Percentiles rank a stretch among this genome's conserved stretches.
These are phyloP conservation scores for Myxozyma udenii DNA, from an alignment of 805 yeast genomes.

Conservation along the genomic window DNA sequence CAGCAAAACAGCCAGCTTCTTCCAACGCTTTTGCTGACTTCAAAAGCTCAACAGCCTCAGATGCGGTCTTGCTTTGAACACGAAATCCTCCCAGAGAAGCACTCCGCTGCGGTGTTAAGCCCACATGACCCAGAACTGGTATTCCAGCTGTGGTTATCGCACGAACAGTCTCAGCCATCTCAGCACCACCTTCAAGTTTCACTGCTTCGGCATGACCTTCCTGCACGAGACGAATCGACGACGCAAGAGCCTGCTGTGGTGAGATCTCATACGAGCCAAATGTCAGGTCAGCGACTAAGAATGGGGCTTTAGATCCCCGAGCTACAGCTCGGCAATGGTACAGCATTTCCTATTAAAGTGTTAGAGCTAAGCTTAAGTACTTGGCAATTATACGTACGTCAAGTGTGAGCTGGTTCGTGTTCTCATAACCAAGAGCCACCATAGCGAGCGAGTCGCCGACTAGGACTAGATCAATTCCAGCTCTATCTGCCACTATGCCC, in stretches of 20 bases:
- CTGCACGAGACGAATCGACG: slow-evolving; percentile 55
- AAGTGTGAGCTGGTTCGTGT: slow-evolving; percentile 65
- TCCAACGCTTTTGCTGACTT: slow-evolving; percentile 69
- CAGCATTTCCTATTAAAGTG: slow-evolving; percentile 57
- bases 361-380: neutral
- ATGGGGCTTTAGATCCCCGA: slow-evolving; percentile 63
- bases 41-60: slow-evolving; percentile 54
- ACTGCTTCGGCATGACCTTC: slow-evolving; percentile 64
- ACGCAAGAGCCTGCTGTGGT: slow-evolving; percentile 57
- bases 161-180: slow-evolving; percentile 52
- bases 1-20: slow-evolving; percentile 68
- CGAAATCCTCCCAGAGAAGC: slow-evolving; percentile 80
- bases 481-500: slow-evolving; percentile 61
- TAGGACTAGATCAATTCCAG: slow-evolving; percentile 65
- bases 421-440: slow-evolving; percentile 77
- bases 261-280: slow-evolving; percentile 79
- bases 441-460: slow-evolving; percentile 93
- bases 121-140: slow-evolving; percentile 89
- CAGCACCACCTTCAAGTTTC: slow-evolving; percentile 79
- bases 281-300: slow-evolving; percentile 81
- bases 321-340: slow-evolving; percentile 73
- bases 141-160: slow-evolving; percentile 67
- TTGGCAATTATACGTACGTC: too few relatives aligned
- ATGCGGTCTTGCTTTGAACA: slow-evolving; percentile 66
- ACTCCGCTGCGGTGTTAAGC: slow-evolving; percentile 85